Percentiles rank a stretch among this genome's conserved stretches.
Evolutionary conservation across 352 stramenopile species (phyloP).

Genomic region (Bremia lactucae): DNA sequence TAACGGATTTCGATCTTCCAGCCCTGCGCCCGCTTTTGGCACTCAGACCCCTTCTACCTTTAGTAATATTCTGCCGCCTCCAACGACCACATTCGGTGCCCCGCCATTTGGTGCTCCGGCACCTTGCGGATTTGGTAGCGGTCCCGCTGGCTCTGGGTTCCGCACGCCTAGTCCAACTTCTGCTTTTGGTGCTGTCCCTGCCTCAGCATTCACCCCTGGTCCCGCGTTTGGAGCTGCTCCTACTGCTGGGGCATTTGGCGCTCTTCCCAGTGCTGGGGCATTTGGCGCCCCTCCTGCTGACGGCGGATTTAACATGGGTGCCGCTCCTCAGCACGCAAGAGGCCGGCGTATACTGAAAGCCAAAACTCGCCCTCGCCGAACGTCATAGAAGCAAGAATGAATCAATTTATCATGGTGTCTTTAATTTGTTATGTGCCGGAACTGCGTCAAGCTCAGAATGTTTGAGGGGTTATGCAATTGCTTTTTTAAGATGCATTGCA

Average conservation of each 20-base stretch:
- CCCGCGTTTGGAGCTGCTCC: conserved; percentile 13
- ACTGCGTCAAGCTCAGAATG: too few species aligned
- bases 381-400: conserved; percentile 29
- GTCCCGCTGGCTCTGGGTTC: conserved; percentile 22
- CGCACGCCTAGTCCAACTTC: conserved; percentile 18
- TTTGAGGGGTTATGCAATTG: too few species aligned
- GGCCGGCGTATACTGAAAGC: conserved; percentile 58
- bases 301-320: conserved; percentile 63
- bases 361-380: conserved; percentile 19
- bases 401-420: conserved; percentile 22
- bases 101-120: conserved; percentile 20
- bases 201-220: too few species aligned
- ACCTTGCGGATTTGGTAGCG: conserved; percentile 20
- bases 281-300: conserved; percentile 26
- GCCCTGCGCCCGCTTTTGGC: conserved; percentile 21
- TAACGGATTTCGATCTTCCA: conserved; percentile 25
- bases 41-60: conserved; percentile 19
- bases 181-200: conserved; percentile 13
- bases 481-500: too few species aligned
- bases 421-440: background rate
- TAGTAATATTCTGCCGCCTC: conserved; percentile 16
- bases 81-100: conserved; percentile 19
- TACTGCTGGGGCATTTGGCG: conserved; percentile 16
- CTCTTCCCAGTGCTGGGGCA: conserved; percentile 5
- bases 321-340: conserved; percentile 35